These are phyloP conservation scores for Ulota crispa DNA, from an alignment of 225 moss, liverwort and hornwort species.

Conservation along the genomic window DNA sequence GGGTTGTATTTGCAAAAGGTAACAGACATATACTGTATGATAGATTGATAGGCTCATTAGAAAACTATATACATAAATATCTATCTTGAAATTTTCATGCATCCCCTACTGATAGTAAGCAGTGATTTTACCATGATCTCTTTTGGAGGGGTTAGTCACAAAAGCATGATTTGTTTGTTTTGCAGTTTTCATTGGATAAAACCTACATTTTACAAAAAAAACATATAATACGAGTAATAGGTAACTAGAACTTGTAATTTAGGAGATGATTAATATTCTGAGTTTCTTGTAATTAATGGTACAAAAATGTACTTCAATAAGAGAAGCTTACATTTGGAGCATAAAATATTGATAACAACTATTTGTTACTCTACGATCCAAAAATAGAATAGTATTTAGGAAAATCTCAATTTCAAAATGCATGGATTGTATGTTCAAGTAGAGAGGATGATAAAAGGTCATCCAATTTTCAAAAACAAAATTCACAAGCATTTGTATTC, in stretches of 20 bases:
- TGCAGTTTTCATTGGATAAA: too few relatives aligned
- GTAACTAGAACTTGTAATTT: not conserved
- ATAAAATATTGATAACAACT: not conserved
- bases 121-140: not conserved
- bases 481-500: not conserved
- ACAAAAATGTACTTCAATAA: rapidly evolving
- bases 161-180: not conserved
- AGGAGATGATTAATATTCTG: rapidly evolving
- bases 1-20: not conserved
- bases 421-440: not conserved
- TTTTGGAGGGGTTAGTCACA: not conserved
- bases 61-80: too few relatives aligned
- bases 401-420: too few relatives aligned
- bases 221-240: rapidly evolving
- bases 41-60: not conserved
- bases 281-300: not conserved
- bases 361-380: too few relatives aligned
- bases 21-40: rapidly evolving
- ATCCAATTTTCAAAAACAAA: not conserved
- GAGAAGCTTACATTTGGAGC: not conserved
- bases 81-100: rapidly evolving
- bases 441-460: not conserved
- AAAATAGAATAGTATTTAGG: too few relatives aligned
- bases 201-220: not conserved
- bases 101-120: rapidly evolving